Conservation (phyloP, 2,329 filamentous ascomycete genomes). For the Botrytis squamosa region DNA sequence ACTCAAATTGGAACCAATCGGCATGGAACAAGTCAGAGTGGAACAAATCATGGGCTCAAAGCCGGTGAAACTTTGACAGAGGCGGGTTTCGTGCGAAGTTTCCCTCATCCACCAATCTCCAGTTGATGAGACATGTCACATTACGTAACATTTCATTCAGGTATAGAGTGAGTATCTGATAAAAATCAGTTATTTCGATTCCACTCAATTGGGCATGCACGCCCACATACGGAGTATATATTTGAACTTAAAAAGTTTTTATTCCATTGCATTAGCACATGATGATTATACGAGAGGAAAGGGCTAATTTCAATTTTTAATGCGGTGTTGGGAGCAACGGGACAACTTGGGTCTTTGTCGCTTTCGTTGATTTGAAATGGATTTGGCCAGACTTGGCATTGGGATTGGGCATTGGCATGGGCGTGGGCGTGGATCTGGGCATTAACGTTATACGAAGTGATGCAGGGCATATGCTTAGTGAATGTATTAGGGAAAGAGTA, state of each 20-base stretch:
- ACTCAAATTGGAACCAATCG: neutral
- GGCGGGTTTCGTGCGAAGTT: conserved; percentile 16
- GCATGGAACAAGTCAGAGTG: neutral
- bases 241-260: conserved; percentile 5
- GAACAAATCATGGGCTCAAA: conserved; percentile 4
- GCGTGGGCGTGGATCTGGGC: neutral
- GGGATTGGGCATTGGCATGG: neutral
- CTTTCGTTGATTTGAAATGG: neutral
- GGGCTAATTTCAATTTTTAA: neutral
- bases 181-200: neutral
- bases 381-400: neutral
- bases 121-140: neutral
- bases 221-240: neutral
- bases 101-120: conserved; percentile 10
- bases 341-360: neutral
- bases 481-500: neutral
- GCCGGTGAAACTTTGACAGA: conserved; percentile 15
- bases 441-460: conserved; percentile 7
- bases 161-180: neutral
- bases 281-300: conserved; percentile 2
- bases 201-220: neutral
- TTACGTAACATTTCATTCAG: neutral
- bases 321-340: conserved; percentile 12
- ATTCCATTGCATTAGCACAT: neutral
- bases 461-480: neutral